phyloP scores from a whole-genome alignment of 805 yeast species.

The Saccharomycopsis babjevae region DNA sequence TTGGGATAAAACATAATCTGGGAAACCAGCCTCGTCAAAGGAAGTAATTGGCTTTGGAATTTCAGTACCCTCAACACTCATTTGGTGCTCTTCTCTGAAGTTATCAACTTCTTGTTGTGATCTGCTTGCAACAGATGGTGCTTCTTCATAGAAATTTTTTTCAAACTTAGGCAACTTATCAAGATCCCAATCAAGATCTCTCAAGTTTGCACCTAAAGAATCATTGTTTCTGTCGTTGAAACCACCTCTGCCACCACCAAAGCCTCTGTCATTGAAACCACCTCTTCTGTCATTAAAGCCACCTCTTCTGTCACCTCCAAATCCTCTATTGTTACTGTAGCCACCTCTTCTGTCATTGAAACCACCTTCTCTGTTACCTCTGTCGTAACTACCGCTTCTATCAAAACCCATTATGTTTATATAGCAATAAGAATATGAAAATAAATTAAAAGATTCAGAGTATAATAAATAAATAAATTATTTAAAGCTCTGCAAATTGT shows the following conservation, averaged over 20 bases:
- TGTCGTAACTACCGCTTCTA: conserved; percentile 20
- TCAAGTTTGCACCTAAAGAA: conserved; percentile 42
- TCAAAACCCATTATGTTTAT: conserved; percentile 25
- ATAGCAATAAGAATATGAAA: neutral
- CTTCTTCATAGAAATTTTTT: conserved; percentile 89
- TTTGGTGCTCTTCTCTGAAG: conserved; percentile 77
- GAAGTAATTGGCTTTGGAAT: conserved; percentile 90
- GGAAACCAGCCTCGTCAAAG: conserved; percentile 97
- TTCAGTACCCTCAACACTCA: conserved; percentile 74
- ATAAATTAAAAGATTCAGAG: neutral
- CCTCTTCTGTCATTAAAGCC: conserved; percentile 31
- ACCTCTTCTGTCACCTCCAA: conserved; percentile 23
- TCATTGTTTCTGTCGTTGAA: conserved; percentile 31
- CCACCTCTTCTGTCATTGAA: conserved; percentile 21
- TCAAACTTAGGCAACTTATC: conserved; percentile 78
- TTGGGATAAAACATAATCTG: conserved; percentile 82
- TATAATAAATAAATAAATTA: neutral
- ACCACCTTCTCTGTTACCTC: conserved; percentile 1
- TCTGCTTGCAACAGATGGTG: conserved; percentile 66
- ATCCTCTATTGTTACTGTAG: conserved; percentile 29
- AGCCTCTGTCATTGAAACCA: conserved; percentile 25
- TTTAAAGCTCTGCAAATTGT: neutral
- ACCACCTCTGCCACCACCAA: conserved; percentile 26
- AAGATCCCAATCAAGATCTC: conserved; percentile 73
- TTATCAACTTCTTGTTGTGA: conserved; percentile 58